Evolutionary conservation across 441 rosid genomes (phyloP), one percentile per base, ranked within the genome.

Genomic region (Euphorbia celastroides): DNA sequence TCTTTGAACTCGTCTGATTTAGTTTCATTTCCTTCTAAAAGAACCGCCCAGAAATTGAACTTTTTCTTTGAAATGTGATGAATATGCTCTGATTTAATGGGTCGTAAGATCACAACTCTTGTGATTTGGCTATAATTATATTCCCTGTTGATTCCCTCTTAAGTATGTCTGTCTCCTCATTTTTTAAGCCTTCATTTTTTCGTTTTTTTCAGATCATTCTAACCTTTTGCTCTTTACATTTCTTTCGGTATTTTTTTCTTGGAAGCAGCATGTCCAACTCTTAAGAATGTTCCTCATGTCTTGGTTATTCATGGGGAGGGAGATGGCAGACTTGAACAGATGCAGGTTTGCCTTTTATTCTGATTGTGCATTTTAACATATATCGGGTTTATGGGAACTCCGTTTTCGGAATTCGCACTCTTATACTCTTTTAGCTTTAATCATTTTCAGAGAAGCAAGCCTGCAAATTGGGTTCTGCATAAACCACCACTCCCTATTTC

Each of bases 251-350:
- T 17, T 60, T 48, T 70, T 79, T 68, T 56, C 34, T 38, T 51
- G 56, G 64, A 31, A 69, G 82, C 74, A 93, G 97, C 88, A 67
- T 93, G 97, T 56, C 96, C 97, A 11, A 62, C 75, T 50, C 89
- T 93, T 66, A 78, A 73, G 9, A 86, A 83, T 75, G 73, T 89
- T 72, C 95, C 92, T 20, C 83, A 84, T 55, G 96, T 89, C 58
- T 76, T 91, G 85, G 95, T 91, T 64, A 71, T 91, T 76, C 99
- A 91, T 56, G 96, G 96, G 74, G 97, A 91, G 82, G 81, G 91
- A 71, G 96, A 93, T 68, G 87, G 80, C 69, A 76, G 81, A 60
- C 64, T 85, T 72, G 93, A 88, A 60, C 81, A 73, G 63, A 86
- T 93, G 83, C 89, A 91, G 97, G 99, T 91, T 57, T 61, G 72